Conservation (phyloP, 2,329 filamentous ascomycete genomes). For the Neofusicoccum umdonicola region DNA sequence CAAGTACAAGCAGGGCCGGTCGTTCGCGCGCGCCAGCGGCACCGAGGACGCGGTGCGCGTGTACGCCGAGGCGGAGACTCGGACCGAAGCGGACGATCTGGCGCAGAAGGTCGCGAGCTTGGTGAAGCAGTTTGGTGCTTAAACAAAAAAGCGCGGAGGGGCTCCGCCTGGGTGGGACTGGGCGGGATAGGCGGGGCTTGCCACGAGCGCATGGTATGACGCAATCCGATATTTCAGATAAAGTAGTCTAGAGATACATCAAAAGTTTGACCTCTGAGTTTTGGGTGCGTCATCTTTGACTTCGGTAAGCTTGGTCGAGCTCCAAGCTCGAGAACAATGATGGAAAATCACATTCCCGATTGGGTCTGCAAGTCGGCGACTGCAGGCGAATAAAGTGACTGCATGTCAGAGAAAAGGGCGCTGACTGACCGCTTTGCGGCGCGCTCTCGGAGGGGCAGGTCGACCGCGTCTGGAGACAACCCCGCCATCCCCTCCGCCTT, state of each 20-base stretch:
- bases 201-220: background rate
- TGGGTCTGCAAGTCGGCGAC: background rate
- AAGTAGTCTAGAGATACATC: background rate
- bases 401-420: background rate
- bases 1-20: slow-evolving; percentile 85
- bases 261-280: background rate
- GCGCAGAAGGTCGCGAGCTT: slow-evolving; percentile 77
- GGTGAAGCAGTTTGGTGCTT: slow-evolving; percentile 50
- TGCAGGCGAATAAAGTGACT: background rate
- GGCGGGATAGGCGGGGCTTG: background rate
- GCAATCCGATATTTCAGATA: background rate
- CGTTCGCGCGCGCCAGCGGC: slow-evolving; percentile 88
- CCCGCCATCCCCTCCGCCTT: background rate
- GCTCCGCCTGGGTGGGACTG: background rate
- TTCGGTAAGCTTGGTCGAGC: too few species aligned
- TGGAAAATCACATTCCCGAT: background rate
- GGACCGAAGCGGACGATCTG: slow-evolving; percentile 86
- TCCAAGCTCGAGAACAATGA: background rate
- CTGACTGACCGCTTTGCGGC: slow-evolving; percentile 5
- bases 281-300: too few species aligned
- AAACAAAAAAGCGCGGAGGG: background rate
- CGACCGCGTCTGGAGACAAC: slow-evolving; percentile 15
- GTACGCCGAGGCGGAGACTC: slow-evolving; percentile 89
- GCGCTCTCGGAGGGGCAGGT: slow-evolving; percentile 12
- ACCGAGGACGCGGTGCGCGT: slow-evolving; percentile 96